Conservation (phyloP, 805 yeast genomes). For the Ogataea salicorniae region DNA sequence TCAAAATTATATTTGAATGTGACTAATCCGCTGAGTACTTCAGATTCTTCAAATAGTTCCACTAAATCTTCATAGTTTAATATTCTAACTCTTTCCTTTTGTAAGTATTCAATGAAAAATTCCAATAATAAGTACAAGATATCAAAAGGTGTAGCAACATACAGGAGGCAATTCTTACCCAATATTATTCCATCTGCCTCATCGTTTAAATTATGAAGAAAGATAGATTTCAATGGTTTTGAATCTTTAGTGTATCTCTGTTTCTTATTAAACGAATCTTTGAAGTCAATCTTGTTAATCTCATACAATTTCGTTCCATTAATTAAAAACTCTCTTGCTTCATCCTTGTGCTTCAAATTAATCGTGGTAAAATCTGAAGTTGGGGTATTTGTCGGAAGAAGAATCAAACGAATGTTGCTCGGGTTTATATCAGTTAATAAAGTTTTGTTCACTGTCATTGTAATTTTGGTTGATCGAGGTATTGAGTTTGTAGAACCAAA, state of each 20-base stretch:
- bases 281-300: slow-evolving; percentile 33
- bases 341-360: slow-evolving; percentile 8
- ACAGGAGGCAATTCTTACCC: slow-evolving; percentile 35
- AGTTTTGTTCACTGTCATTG: slow-evolving; percentile 7
- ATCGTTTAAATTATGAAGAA: slow-evolving; percentile 23
- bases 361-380: slow-evolving; percentile 7
- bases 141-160: slow-evolving; percentile 38
- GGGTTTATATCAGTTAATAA: slow-evolving; percentile 5
- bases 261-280: slow-evolving; percentile 29
- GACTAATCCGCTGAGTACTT: slow-evolving; percentile 13
- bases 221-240: slow-evolving; percentile 38
- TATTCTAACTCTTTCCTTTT: slow-evolving; percentile 28
- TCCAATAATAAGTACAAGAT: slow-evolving; percentile 35
- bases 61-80: slow-evolving; percentile 40
- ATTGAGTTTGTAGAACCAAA: no score
- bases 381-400: slow-evolving; percentile 9
- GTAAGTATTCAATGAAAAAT: slow-evolving; percentile 27
- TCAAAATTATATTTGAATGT: slow-evolving; percentile 22
- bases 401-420: slow-evolving; percentile 8
- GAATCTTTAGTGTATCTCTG: slow-evolving; percentile 26
- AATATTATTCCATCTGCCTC: slow-evolving; percentile 32
- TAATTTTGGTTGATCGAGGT: neutral
- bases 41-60: slow-evolving; percentile 27
- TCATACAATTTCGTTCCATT: slow-evolving; percentile 31
- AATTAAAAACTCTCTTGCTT: slow-evolving; percentile 13